Evolutionary conservation across 148 eudicot species (phyloP).

Genomic region (Vaccinium macrocarpon): DNA sequence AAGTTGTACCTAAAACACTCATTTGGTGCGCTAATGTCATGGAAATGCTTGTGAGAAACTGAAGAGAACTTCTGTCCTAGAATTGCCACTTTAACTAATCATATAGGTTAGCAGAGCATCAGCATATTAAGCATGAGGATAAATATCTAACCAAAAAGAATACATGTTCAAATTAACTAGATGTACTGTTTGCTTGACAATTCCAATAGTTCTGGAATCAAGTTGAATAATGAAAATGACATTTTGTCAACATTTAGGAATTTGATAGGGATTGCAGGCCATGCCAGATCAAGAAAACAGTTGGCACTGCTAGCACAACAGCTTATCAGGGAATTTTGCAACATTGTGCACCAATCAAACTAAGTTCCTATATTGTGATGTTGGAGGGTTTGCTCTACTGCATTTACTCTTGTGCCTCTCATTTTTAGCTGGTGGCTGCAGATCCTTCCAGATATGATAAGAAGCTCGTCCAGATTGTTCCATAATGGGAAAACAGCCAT

Average conservation of each 20-base stretch:
- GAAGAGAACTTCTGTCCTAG: not conserved
- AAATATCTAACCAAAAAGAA: not conserved
- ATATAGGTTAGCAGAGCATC: not conserved
- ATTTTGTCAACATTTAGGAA: not conserved
- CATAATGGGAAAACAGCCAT: conserved; percentile 64
- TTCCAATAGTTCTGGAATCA: not conserved
- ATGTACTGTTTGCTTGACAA: not conserved
- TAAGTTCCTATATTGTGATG: not conserved
- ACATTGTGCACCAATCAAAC: not conserved
- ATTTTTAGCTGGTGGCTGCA: conserved; percentile 28
- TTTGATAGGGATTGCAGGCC: not conserved
- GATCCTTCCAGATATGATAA: conserved; percentile 72
- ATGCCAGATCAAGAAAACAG: not conserved
- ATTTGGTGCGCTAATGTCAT: not conserved
- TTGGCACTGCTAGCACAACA: not conserved
- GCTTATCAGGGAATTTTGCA: not conserved
- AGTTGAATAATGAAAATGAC: not conserved
- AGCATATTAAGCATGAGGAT: not conserved
- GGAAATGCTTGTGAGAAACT: not conserved
- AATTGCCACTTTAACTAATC: not conserved
- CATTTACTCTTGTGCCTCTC: not conserved
- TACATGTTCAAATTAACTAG: not conserved
- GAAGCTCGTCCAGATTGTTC: conserved; percentile 55
- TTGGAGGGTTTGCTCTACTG: not conserved
- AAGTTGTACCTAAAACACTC: not conserved